These are phyloP conservation scores for Penicillium sp. DNA, from an alignment of 2,329 filamentous ascomycete genomes.

Conservation along the genomic window DNA sequence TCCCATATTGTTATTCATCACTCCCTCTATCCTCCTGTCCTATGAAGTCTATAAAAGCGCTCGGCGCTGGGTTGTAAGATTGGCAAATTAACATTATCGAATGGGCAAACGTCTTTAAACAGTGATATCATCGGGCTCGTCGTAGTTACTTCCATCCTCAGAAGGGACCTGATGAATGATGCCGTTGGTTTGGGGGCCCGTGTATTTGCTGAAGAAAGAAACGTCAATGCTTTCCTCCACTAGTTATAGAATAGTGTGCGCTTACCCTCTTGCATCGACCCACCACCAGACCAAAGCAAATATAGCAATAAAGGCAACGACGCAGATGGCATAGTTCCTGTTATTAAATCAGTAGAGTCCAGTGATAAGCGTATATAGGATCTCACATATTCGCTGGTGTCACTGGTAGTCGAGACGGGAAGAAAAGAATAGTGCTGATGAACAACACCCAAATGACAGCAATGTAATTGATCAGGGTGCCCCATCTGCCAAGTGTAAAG, in stretches of 20 bases:
- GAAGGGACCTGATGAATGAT: constrained; percentile 38
- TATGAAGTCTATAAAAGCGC: not conserved
- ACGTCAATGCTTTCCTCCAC: constrained; percentile 2
- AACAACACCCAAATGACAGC: constrained; percentile 60
- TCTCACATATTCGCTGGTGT: constrained; percentile 48
- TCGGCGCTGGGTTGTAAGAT: not conserved
- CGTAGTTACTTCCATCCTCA: constrained; percentile 23
- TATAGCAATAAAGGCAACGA: constrained; percentile 44
- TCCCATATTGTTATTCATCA: not conserved
- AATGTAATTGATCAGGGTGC: constrained; percentile 52
- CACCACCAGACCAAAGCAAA: constrained; percentile 52
- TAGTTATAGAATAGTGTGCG: constrained; percentile 15
- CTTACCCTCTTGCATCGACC: constrained; percentile 39
- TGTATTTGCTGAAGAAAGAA: constrained; percentile 49
- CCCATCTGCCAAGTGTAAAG: constrained; percentile 55
- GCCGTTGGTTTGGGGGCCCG: constrained; percentile 55
- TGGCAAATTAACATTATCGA: not conserved
- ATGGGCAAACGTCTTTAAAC: constrained; percentile 1
- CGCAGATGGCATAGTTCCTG: constrained; percentile 49
- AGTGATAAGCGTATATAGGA: not conserved
- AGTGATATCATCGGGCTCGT: constrained; percentile 11
- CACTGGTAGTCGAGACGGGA: constrained; percentile 47
- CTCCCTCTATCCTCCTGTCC: not conserved
- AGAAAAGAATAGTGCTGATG: constrained; percentile 59
- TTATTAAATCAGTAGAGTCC: not conserved